Base-by-base conservation (phyloP, 1,139 yeast species). In the Debaryomycetaceae sp. region DNA sequence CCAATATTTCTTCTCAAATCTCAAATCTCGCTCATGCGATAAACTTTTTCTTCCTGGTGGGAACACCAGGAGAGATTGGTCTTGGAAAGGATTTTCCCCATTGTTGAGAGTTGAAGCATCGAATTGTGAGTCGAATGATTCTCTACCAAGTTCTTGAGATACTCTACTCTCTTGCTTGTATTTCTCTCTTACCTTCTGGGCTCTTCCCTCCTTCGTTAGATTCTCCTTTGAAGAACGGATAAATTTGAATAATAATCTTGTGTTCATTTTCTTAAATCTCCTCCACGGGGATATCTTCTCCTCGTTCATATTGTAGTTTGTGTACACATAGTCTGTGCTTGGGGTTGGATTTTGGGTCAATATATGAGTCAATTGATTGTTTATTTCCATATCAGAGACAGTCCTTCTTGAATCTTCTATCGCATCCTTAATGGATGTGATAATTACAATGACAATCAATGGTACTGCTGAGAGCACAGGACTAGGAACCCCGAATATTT, bases 381-480 rank as follows among this genome's bases (percentile, higher is more conserved):
- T 80, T 39, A 80, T 68, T 54, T 80, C 84, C 56, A 73, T 62
- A 58, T 80, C 85, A 2, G 79, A 70, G 1, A 65, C 57, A 0
- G 80, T 75, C 56, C 85, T 68, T 55, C 83, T 65, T 27, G 77
- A 76, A 55, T 80, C 85, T 61, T 80, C 85, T 42, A 80, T 64
- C 3, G 80, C 84, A 55, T 80, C 85, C 54, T 78, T 78, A 40
- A 75, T 58, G 1, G 83, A 82, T 0, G 85, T 80, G 41, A 80
- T 68, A 2, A 66, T 57, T 11, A 80, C 81, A 62, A 80, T 80
- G 34, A 78, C 83, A 58, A 80, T 78, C 56, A 80, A 70, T 1
- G 85, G 85, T 20, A 79, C 83, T 5, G 82, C 81, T 5, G 80
- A 75, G 52, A 80, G 59, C 0, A 65, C 78, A 0, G 85, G 85